Evolutionary conservation across 345 rosid species (phyloP).

Genomic region (Raphanus sativus): DNA sequence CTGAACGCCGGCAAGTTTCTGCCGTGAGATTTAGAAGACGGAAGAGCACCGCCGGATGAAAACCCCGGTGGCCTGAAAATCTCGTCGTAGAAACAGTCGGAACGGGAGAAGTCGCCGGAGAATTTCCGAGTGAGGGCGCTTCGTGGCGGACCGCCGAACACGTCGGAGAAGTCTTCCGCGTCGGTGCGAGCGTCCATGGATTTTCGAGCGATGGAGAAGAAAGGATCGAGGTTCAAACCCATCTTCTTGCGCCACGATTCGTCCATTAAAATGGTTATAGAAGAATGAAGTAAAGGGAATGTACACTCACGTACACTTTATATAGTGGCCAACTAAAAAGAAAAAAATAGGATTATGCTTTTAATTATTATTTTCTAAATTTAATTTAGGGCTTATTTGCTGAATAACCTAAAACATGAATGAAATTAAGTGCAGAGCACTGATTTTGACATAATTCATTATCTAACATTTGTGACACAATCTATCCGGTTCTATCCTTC

Average conservation of each 20-base stretch:
- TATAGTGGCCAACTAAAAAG: constrained; percentile 19
- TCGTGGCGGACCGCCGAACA: constrained; percentile 89
- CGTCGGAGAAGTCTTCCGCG: constrained; percentile 77
- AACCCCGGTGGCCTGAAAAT: constrained; percentile 55
- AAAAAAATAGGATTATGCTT: not conserved
- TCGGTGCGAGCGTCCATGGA: constrained; percentile 47
- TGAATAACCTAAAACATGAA: no score
- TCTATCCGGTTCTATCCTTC: no score
- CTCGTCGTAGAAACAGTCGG: constrained; percentile 65
- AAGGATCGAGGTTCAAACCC: constrained; percentile 49
- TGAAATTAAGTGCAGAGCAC: no score
- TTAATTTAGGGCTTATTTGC: no score
- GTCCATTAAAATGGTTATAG: constrained; percentile 47
- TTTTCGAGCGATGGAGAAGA: constrained; percentile 50
- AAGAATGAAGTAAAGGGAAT: not conserved
- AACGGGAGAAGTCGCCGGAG: constrained; percentile 57
- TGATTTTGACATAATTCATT: no score
- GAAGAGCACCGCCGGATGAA: constrained; percentile 13
- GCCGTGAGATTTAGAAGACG: constrained; percentile 46
- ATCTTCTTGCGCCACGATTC: constrained; percentile 84
- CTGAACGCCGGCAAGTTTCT: constrained; percentile 63
- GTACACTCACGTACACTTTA: constrained; percentile 25
- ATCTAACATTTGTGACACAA: no score
- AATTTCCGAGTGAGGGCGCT: constrained; percentile 59
- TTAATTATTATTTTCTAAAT: not conserved